A percentile compares a stretch with the other conserved stretches of the same genome.
phyloP scores from a whole-genome alignment of 2,329 filamentous ascomycete genomes.

The Venturia asperata region DNA sequence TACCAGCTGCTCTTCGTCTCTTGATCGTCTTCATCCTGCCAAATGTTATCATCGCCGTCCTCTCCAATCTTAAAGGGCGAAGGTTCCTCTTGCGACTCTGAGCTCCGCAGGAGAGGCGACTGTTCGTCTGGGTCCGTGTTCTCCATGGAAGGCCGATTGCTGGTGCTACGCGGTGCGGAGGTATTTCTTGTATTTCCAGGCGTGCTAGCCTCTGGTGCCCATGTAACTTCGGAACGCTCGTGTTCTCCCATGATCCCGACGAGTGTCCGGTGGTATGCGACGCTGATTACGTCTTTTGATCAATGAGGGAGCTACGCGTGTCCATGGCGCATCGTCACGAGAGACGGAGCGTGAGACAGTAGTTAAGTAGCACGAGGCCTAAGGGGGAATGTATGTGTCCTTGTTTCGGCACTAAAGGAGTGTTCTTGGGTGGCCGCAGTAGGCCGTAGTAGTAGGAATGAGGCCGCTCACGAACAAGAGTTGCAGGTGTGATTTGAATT shows the following conservation, averaged over 20 bases:
- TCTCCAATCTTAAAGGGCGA: constrained; percentile 20
- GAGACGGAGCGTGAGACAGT: constrained; percentile 4
- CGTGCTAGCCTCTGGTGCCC: neutral
- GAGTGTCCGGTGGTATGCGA: neutral
- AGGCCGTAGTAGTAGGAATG: neutral
- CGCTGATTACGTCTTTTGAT: constrained; percentile 3
- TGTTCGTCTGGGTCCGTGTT: constrained; percentile 28
- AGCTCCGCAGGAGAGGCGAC: constrained; percentile 30
- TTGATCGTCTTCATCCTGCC: constrained; percentile 45
- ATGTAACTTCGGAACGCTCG: neutral
- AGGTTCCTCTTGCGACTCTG: constrained; percentile 29
- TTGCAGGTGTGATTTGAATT: neutral
- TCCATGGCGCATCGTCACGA: constrained; percentile 9
- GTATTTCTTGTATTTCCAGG: neutral
- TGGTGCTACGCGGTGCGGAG: neutral
- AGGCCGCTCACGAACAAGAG: neutral
- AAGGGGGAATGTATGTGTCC: neutral
- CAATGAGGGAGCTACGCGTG: constrained; percentile 8
- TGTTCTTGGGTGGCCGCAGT: neutral
- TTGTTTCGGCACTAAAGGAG: neutral
- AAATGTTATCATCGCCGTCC: constrained; percentile 30
- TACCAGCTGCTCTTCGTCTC: constrained; percentile 78
- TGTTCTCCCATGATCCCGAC: neutral
- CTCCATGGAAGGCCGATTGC: constrained; percentile 8
- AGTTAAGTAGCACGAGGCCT: neutral